phyloP scores from a whole-genome alignment of 768 basidiomycete genomes.

The Panellus pusillus region DNA sequence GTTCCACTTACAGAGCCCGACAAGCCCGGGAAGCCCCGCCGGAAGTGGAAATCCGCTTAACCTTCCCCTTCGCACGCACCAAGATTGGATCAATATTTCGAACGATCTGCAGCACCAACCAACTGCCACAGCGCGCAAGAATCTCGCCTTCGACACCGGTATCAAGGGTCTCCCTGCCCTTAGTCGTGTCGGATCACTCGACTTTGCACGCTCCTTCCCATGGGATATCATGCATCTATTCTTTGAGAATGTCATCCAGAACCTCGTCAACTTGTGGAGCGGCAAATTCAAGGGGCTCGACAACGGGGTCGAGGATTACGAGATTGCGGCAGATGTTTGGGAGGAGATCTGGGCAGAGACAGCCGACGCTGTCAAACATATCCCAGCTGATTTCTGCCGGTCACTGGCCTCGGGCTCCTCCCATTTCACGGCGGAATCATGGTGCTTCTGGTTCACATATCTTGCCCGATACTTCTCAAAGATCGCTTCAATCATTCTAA shows the following conservation, averaged over 20 bases:
- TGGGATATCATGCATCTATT: conserved; percentile 49
- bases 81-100: conserved; percentile 6
- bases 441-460: conserved; percentile 38
- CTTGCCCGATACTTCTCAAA: conserved; percentile 38
- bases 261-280: conserved; percentile 12
- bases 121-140: background rate
- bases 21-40: background rate
- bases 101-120: background rate
- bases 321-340: conserved; percentile 31
- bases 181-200: conserved; percentile 25
- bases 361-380: conserved; percentile 23
- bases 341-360: conserved; percentile 36
- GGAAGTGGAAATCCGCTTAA: conserved; percentile 12
- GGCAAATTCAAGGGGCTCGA: conserved; percentile 14
- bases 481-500: conserved; percentile 26
- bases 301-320: conserved; percentile 22
- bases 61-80: conserved; percentile 23
- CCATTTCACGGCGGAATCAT: conserved; percentile 35
- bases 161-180: conserved; percentile 32
- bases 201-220: conserved; percentile 32
- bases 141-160: conserved; percentile 27
- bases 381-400: conserved; percentile 35
- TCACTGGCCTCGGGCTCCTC: conserved; percentile 26
- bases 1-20: conserved; percentile 22
- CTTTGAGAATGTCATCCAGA: conserved; percentile 34